These are phyloP conservation scores for Cerrena zonata DNA, from an alignment of 1,284 basidiomycete species.

Conservation along the genomic window DNA sequence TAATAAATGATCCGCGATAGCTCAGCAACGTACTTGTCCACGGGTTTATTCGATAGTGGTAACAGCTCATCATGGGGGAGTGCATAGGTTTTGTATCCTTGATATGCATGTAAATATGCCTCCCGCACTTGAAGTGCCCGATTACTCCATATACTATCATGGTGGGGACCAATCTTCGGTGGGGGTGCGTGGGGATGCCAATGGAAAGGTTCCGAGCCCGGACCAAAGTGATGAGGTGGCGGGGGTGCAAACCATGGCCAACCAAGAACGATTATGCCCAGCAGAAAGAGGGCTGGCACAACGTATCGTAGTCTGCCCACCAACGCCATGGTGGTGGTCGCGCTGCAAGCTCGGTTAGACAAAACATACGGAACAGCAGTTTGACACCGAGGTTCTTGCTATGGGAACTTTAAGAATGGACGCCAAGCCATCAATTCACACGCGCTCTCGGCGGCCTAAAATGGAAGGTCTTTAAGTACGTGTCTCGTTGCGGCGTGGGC, in stretches of 20 bases:
- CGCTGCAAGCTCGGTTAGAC: not conserved
- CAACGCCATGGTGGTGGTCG: not conserved
- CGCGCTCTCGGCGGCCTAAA: too few relatives aligned
- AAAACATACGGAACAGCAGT: too few relatives aligned
- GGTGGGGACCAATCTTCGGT: not conserved
- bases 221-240: not conserved
- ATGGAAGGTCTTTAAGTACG: too few relatives aligned
- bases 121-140: constrained; percentile 50
- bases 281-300: not conserved
- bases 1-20: too few relatives aligned
- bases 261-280: not conserved
- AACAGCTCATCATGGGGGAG: constrained; percentile 55
- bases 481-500: too few relatives aligned
- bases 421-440: too few relatives aligned
- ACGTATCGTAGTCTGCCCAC: not conserved
- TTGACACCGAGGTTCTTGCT: too few relatives aligned
- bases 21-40: constrained; percentile 51
- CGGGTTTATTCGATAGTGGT: constrained; percentile 42
- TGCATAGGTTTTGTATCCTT: constrained; percentile 53
- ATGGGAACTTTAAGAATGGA: too few relatives aligned
- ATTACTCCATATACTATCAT: constrained; percentile 35
- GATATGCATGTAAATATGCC: constrained; percentile 60
- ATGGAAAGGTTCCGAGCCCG: not conserved
- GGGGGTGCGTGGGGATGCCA: not conserved
- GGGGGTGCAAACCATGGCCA: not conserved